Conservation (phyloP, 805 yeast species). For the Henningerozyma blattae region DNA sequence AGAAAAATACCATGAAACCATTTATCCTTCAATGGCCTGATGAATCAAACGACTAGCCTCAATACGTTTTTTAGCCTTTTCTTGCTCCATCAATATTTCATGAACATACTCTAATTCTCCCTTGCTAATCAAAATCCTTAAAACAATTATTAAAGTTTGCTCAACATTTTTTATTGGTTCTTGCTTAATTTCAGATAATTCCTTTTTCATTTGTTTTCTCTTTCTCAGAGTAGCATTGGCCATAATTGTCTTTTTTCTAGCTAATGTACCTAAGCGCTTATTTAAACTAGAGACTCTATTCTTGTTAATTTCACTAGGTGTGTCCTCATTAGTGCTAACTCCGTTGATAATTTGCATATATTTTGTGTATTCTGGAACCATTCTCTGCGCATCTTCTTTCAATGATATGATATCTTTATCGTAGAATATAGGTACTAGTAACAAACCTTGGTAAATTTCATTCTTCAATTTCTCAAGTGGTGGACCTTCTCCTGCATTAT, state of each 20-base stretch:
- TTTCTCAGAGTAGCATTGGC: constrained; percentile 56
- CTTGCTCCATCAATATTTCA: constrained; percentile 49
- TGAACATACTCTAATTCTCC: constrained; percentile 50
- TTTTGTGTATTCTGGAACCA: constrained; percentile 42
- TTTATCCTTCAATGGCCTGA: not conserved
- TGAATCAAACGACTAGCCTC: constrained; percentile 1
- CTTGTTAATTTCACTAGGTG: not conserved
- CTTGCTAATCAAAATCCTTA: constrained; percentile 58
- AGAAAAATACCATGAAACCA: too few relatives aligned
- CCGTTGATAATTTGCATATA: constrained; percentile 28
- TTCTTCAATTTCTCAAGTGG: constrained; percentile 50
- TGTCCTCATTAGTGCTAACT: not conserved
- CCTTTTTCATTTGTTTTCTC: constrained; percentile 27
- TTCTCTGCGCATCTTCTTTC: constrained; percentile 44
- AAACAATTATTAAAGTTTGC: constrained; percentile 52
- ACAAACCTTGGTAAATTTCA: constrained; percentile 49
- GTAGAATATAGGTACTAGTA: constrained; percentile 54
- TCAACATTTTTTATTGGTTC: constrained; percentile 29
- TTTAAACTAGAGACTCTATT: too few relatives aligned
- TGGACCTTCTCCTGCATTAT: constrained; percentile 75
- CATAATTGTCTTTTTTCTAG: constrained; percentile 53
- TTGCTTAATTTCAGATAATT: constrained; percentile 27
- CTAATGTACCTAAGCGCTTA: constrained; percentile 37
- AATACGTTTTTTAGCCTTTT: constrained; percentile 27
- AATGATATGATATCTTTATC: constrained; percentile 38